These are phyloP conservation scores for Pseudopediastrum boryanum DNA, from an alignment of 139 green algal species.

Conservation along the genomic window DNA sequence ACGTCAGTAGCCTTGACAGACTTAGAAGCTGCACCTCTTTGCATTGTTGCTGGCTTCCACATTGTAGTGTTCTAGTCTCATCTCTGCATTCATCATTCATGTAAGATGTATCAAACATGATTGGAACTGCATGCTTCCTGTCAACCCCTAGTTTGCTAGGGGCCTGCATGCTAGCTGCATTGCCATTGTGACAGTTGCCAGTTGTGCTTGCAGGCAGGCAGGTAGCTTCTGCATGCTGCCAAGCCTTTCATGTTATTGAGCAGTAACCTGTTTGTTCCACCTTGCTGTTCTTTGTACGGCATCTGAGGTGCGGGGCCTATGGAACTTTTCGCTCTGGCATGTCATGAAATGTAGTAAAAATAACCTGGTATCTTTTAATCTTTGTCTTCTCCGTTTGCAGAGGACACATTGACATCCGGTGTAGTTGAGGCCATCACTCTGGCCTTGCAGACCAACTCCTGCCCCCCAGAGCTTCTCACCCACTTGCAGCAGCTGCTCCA, in stretches of 20 bases:
- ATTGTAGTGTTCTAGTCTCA: background rate
- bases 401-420: background rate
- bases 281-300: background rate
- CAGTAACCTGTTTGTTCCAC: too few species aligned
- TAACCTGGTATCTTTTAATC: too few species aligned
- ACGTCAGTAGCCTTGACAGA: background rate
- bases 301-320: background rate
- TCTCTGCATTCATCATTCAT: background rate
- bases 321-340: background rate
- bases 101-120: background rate
- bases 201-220: too few species aligned
- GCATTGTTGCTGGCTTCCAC: background rate
- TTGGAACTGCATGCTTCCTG: too few species aligned
- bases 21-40: background rate
- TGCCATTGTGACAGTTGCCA: too few species aligned
- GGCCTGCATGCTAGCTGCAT: too few species aligned
- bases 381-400: too few species aligned
- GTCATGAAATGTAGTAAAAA: background rate
- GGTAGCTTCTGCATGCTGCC: background rate
- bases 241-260: background rate
- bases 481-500: conserved; percentile 19
- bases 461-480: background rate
- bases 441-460: background rate
- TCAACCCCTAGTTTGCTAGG: too few species aligned
- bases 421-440: conserved; percentile 1